phyloP scores from a whole-genome alignment of 306 rosid species.

The Medicago lupulina region DNA sequence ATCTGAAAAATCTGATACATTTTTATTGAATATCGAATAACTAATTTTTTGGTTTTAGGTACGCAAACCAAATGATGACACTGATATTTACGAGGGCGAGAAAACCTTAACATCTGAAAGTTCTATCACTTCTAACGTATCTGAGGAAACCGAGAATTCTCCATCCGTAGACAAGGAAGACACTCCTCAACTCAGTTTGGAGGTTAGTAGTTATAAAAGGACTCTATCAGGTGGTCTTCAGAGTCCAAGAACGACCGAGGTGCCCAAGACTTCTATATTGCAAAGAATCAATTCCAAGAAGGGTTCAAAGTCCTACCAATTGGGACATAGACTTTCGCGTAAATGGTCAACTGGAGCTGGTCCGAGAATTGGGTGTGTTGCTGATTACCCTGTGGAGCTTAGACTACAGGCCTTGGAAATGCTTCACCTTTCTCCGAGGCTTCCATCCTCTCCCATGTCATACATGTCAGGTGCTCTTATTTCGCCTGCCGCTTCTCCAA shows the following conservation, averaged over 20 bases:
- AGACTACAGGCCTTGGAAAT: conserved; percentile 87
- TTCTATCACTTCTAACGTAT: conserved; percentile 27
- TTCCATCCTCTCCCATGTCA: conserved; percentile 60
- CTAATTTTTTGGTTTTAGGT: conserved; percentile 52
- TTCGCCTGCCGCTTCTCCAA: conserved; percentile 46
- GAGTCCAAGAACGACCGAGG: conserved; percentile 86
- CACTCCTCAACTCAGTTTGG: conserved; percentile 27
- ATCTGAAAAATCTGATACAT: background rate
- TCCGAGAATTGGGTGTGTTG: conserved; percentile 95
- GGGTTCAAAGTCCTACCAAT: conserved; percentile 70
- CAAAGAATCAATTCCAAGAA: conserved; percentile 89
- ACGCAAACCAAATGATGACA: conserved; percentile 65
- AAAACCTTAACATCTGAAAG: conserved; percentile 22
- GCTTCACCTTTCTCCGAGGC: conserved; percentile 71
- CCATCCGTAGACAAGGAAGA: conserved; percentile 44
- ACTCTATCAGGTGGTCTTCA: conserved; percentile 94
- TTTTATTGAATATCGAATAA: background rate
- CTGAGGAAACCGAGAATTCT: conserved; percentile 49
- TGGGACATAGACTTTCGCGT: conserved; percentile 79
- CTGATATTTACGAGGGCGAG: conserved; percentile 55
- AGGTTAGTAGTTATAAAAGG: conserved; percentile 54
- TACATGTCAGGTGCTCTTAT: conserved; percentile 46
- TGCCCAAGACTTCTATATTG: conserved; percentile 70
- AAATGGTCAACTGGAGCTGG: conserved; percentile 97
- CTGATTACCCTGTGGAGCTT: conserved; percentile 84